phyloP scores from a whole-genome alignment of 2,329 filamentous ascomycete genomes.

The Cadophora gregata region DNA sequence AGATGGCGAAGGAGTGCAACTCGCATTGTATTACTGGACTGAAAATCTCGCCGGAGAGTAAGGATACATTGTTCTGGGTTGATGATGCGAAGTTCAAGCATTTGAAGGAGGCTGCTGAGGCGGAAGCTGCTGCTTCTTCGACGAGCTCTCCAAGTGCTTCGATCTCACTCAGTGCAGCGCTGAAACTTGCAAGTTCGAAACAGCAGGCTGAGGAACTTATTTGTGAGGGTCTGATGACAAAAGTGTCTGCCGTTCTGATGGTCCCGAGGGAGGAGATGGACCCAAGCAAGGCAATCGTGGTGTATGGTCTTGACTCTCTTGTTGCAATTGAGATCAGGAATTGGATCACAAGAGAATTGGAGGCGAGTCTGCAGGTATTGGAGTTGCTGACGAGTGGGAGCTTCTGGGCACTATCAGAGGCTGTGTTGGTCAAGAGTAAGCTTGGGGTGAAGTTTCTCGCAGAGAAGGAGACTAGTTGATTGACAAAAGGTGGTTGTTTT shows the following conservation, averaged over 20 bases:
- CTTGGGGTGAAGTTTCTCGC: slow-evolving; percentile 20
- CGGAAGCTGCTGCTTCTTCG: slow-evolving; percentile 7
- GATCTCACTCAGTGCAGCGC: slow-evolving; percentile 24
- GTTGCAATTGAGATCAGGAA: slow-evolving; percentile 44
- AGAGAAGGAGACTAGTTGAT: slow-evolving; percentile 15
- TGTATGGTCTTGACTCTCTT: slow-evolving; percentile 43
- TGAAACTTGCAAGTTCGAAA: slow-evolving; percentile 31
- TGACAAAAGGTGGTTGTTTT: neutral
- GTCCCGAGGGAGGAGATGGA: slow-evolving; percentile 55
- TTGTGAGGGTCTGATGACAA: slow-evolving; percentile 50
- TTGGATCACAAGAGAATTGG: slow-evolving; percentile 47
- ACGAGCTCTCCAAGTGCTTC: neutral
- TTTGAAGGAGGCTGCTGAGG: slow-evolving; percentile 20
- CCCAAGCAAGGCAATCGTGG: slow-evolving; percentile 42
- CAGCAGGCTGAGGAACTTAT: slow-evolving; percentile 37
- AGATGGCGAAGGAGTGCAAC: slow-evolving; percentile 22
- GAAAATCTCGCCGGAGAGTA: slow-evolving; percentile 23
- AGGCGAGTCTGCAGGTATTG: slow-evolving; percentile 39
- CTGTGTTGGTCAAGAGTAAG: slow-evolving; percentile 40
- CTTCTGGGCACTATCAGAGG: slow-evolving; percentile 38
- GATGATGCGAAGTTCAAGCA: slow-evolving; percentile 37
- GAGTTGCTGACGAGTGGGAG: slow-evolving; percentile 36
- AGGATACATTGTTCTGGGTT: slow-evolving; percentile 40
- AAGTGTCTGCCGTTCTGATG: slow-evolving; percentile 55
- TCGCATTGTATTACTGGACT: slow-evolving; percentile 39